Evolutionary conservation across 306 rosid genomes (phyloP), one percentile per base, ranked within the genome.

Genomic region (Medicago arabica): DNA sequence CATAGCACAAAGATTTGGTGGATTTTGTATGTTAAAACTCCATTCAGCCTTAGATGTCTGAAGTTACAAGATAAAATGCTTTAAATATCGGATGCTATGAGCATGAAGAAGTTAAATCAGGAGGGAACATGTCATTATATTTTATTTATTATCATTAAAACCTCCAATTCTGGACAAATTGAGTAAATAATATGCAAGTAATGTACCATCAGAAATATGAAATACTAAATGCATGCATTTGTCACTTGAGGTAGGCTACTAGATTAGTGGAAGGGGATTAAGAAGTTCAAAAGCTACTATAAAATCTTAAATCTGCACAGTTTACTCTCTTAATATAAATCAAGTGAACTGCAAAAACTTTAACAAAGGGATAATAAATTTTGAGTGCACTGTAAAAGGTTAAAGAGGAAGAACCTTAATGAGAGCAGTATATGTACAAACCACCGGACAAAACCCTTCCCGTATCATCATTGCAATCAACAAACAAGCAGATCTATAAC

Each of bases 391-490:
- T 61, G 78, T 47, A 25, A 64, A 51, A 71, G 57, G 63, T 67
- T 77, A 53, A n/a, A 79, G 21, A 39, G 74, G 62, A 58, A 41
- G 75, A 85, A 93, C 98, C 97, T 93, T 86, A 23, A 89, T 69
- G 61, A 93, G 86, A 59, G 83, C 46, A 14, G 90, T 86, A 84
- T 85, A 91, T 66, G 97, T 84, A 72, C 81, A 63, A n/a, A 75
- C 59, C 69, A 43, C 54, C 11, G 87, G 94, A 77, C 31, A 31
- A 86, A 88, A 91, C 38, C 98, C 98, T 54, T 83, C 75, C 61
- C 89, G 94, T 65, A 91, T 67, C 97, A 91, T 93, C 88, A 75
- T 69, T 61, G 98, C 81, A 82, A 88, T 73, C 77, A 93, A 82
- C 72, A 81, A 69, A 72, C 73, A 80, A 67, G 94, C 96, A 75